Conservation (phyloP, 352 stramenopile species). For the Phytophthora foliorum region DNA sequence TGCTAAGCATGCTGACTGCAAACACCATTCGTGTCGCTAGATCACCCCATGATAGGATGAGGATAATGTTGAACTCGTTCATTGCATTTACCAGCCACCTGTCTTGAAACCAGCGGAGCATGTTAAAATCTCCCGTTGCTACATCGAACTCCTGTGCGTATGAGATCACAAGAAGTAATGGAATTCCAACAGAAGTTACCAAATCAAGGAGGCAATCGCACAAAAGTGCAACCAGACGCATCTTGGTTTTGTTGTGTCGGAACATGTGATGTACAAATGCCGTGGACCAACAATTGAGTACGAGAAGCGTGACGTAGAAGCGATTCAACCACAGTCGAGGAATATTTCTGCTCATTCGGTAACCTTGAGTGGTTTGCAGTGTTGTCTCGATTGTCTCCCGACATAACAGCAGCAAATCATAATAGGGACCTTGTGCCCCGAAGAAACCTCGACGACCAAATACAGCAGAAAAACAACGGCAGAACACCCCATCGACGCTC, state of each 20-base stretch:
- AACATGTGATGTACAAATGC: conserved; percentile 48
- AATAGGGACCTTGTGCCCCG: conserved; percentile 35
- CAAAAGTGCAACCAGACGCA: conserved; percentile 30
- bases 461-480: conserved; percentile 13
- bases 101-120: conserved; percentile 39
- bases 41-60: conserved; percentile 42
- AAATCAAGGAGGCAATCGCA: conserved; percentile 41
- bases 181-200: conserved; percentile 39
- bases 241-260: conserved; percentile 33
- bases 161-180: conserved; percentile 26
- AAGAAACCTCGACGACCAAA: conserved; percentile 39
- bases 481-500: neutral
- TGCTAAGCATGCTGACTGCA: conserved; percentile 45
- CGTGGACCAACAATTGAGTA: conserved; percentile 49
- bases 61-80: conserved; percentile 47
- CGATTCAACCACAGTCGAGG: conserved; percentile 48
- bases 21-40: conserved; percentile 37
- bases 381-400: conserved; percentile 42
- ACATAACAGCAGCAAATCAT: conserved; percentile 39
- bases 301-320: conserved; percentile 41
- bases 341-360: conserved; percentile 40
- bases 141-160: conserved; percentile 34
- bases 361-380: conserved; percentile 39
- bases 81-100: conserved; percentile 42
- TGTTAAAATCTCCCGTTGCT: conserved; percentile 26